These are phyloP conservation scores for Xylariaceae sp. DNA, from an alignment of 2,329 filamentous ascomycete species.

Conservation along the genomic window DNA sequence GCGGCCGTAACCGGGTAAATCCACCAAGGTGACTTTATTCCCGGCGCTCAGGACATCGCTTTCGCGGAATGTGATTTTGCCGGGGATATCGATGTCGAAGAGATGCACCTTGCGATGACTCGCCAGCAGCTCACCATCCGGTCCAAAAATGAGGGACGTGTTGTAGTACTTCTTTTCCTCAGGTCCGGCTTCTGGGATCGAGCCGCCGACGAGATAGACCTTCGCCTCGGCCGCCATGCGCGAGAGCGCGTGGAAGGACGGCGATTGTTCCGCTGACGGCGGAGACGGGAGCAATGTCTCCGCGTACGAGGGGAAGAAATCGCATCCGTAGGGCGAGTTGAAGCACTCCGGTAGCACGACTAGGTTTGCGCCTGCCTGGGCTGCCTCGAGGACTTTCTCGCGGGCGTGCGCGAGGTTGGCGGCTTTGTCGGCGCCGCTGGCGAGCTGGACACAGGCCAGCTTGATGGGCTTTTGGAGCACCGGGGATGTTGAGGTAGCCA, in stretches of 20 bases:
- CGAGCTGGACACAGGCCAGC: constrained; percentile 75
- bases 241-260: constrained; percentile 80
- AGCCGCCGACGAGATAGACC: constrained; percentile 82
- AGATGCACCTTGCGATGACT: constrained; percentile 92
- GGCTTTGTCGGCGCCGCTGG: constrained; percentile 75
- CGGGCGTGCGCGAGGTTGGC: constrained; percentile 78
- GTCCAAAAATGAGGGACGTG: constrained; percentile 78
- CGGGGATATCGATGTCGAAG: constrained; percentile 96
- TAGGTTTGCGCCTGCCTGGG: constrained; percentile 69
- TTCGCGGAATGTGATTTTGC: constrained; percentile 87
- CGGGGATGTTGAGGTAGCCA: constrained; percentile 30
- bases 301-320: constrained; percentile 87
- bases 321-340: constrained; percentile 91
- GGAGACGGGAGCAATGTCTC: constrained; percentile 78
- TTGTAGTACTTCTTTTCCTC: constrained; percentile 69
- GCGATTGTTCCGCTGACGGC: constrained; percentile 63
- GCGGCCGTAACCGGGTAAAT: constrained; percentile 82
- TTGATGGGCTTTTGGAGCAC: constrained; percentile 72
- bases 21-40: constrained; percentile 76
- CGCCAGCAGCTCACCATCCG: constrained; percentile 71
- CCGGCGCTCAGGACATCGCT: constrained; percentile 83
- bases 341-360: constrained; percentile 97
- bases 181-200: constrained; percentile 73
- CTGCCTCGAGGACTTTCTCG: constrained; percentile 76
- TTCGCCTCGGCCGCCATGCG: constrained; percentile 72